Percentiles rank a stretch among this genome's conserved stretches.
These are phyloP conservation scores for Metarhizium brunneum DNA, from an alignment of 2,329 filamentous ascomycete genomes.

Conservation along the genomic window DNA sequence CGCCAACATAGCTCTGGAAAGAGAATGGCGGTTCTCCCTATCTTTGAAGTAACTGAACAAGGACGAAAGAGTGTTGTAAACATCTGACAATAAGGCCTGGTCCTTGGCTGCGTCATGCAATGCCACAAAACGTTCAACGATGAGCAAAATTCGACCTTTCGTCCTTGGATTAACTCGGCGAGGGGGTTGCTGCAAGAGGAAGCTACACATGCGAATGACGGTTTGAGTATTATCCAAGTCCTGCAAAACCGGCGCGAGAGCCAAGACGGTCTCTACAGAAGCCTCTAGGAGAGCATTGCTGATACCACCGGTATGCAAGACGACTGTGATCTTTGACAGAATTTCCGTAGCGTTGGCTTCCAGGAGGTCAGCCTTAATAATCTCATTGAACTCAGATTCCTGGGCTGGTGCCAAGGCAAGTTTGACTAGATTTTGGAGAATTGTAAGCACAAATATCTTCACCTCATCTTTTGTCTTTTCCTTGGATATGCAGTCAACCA, in stretches of 20 bases:
- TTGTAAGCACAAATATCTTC: conserved; percentile 68
- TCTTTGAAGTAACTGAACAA: conserved; percentile 91
- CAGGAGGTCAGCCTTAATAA: conserved; percentile 47
- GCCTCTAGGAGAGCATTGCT: conserved; percentile 70
- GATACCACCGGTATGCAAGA: conserved; percentile 51
- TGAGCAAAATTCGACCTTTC: conserved; percentile 71
- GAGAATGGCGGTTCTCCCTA: conserved; percentile 59
- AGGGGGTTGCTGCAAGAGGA: conserved; percentile 76
- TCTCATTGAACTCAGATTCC: conserved; percentile 47
- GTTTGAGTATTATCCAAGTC: conserved; percentile 61
- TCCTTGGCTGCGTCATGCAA: conserved; percentile 37
- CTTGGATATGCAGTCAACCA: conserved; percentile 64
- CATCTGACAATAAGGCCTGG: conserved; percentile 44
- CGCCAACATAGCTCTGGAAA: conserved; percentile 64
- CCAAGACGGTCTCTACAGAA: conserved; percentile 70
- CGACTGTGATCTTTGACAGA: conserved; percentile 56
- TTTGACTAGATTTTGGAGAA: conserved; percentile 61
- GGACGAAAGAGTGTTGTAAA: conserved; percentile 67
- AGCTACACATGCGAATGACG: conserved; percentile 70
- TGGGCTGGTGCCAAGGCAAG: conserved; percentile 45
- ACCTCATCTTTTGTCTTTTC: conserved; percentile 78
- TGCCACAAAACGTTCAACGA: conserved; percentile 72
- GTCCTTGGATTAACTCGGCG: conserved; percentile 72
- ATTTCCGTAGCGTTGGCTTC: conserved; percentile 49
- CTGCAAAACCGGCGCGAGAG: conserved; percentile 61